Evolutionary conservation across 2,329 filamentous ascomycete species (phyloP), one percentile per base, ranked within the genome.

Genomic region (Uncinocarpus reesii): DNA sequence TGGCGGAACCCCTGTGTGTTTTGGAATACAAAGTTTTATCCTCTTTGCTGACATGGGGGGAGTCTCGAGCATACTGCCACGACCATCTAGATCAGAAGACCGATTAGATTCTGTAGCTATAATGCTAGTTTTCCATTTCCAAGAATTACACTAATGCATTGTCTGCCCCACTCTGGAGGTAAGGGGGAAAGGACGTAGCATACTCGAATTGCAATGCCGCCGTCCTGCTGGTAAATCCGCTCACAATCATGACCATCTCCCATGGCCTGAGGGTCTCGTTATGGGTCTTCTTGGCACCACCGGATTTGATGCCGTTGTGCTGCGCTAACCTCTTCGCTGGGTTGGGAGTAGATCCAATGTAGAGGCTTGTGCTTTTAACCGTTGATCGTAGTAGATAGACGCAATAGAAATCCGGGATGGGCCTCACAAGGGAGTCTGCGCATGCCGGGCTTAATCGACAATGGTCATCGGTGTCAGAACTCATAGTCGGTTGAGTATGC

Each of bases 171-270:
- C 18, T n/a, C 7, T 23, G 7, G 10, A 8, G 23, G 3, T 7
- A 45, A 38, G 24, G 32, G 21, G 18, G 24, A 37, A 56, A 15
- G 23, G 44, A 21, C 24, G 18, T 18, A 47, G 72, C 80, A 62
- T 73, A 92, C 84, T 96, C 90, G 61, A 98, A 96, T 61, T 96
- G 90, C 54, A 98, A 69, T 0, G 92, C 92, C 0, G 86, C 87
- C 29, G 90, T 79, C 59, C 83, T 83, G 56, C 84, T 90, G 0
- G 86, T 87, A 55, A 98, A 98, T 0, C 90, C 90, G 5, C 85
- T 84, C 1, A 96, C 84, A 4, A 95, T 72, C 34, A 80, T 81
- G 1, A 86, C 78, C 84, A 95, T 93, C 61, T 94, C 85, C 88
- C 92, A 96, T 0, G 92, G 92, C 35, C 86, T 77, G 52, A 89